Percentiles rank a stretch among this genome's conserved stretches.
Evolutionary conservation across 441 rosid species (phyloP).

Genomic region (Euphorbia schlechtendalii): DNA sequence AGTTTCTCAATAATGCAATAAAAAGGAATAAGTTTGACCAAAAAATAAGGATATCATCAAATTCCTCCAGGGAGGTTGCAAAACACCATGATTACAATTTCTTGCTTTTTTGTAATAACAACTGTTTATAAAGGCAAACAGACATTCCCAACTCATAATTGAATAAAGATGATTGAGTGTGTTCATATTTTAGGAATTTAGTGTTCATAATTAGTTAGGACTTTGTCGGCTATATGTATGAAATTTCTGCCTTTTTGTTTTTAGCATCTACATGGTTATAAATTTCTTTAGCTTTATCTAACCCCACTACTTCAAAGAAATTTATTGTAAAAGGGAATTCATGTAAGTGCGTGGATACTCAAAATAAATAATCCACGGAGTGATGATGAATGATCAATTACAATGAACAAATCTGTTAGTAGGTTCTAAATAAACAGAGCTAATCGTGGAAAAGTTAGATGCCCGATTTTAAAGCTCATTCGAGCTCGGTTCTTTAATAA

Average conservation of each 20-base stretch:
- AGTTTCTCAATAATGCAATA: not conserved
- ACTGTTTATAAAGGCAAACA: conserved; percentile 30
- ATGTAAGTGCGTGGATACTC: conserved; percentile 24
- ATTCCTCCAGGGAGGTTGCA: no score
- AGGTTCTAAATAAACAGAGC: no score
- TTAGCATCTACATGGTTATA: conserved; percentile 17
- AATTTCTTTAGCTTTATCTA: conserved; percentile 18
- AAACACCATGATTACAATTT: conserved; percentile 36
- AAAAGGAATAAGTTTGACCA: no score
- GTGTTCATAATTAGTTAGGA: conserved; percentile 24
- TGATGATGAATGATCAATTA: no score
- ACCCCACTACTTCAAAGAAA: conserved; percentile 16
- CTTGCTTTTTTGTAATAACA: conserved; percentile 16
- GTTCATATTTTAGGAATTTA: conserved; percentile 19
- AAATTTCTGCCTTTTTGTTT: not conserved
- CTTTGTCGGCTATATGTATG: conserved; percentile 15
- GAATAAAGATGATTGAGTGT: not conserved
- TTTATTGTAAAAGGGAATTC: conserved; percentile 29
- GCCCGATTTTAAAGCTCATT: no score
- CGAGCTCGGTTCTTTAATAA: no score
- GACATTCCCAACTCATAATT: conserved; percentile 29
- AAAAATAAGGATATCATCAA: not conserved
- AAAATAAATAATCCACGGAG: no score
- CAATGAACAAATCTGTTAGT: no score
- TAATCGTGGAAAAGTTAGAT: no score